Percentiles rank a stretch among this genome's conserved stretches.
These are phyloP conservation scores for Moesziomyces parantarcticus DNA, from an alignment of 1,284 basidiomycete species.

Conservation along the genomic window DNA sequence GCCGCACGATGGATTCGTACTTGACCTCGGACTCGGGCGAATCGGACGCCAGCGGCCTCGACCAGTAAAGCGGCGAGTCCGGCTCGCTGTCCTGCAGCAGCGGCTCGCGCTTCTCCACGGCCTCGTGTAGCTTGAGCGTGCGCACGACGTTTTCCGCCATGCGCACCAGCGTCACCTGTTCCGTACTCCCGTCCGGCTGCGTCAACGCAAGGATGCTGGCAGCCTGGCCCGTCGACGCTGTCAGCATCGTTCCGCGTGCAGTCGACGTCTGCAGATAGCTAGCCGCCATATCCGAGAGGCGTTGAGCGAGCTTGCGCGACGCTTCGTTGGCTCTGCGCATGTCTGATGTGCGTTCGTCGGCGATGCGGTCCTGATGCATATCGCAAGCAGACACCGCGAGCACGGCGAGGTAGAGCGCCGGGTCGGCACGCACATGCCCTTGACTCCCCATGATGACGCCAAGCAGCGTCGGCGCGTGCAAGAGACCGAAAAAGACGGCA, in stretches of 20 bases:
- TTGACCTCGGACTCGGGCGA: constrained; percentile 48
- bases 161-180: constrained; percentile 34
- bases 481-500: constrained; percentile 51
- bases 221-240: constrained; percentile 38
- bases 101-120: constrained; percentile 30
- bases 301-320: constrained; percentile 23
- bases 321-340: constrained; percentile 37
- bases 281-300: constrained; percentile 32
- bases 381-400: constrained; percentile 50
- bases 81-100: constrained; percentile 40
- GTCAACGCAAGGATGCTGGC: constrained; percentile 48
- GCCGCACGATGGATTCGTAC: constrained; percentile 49
- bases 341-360: constrained; percentile 38
- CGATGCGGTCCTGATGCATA: constrained; percentile 35
- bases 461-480: constrained; percentile 46
- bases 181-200: constrained; percentile 41
- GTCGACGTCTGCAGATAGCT: constrained; percentile 39
- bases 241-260: constrained; percentile 18
- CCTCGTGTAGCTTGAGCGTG: constrained; percentile 26
- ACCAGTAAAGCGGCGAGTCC: constrained; percentile 43
- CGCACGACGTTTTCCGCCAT: constrained; percentile 42
- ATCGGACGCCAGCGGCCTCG: constrained; percentile 30
- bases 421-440: constrained; percentile 27
- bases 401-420: constrained; percentile 45
- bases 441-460: constrained; percentile 22